Base-by-base conservation (phyloP, 2,329 filamentous ascomycete species). In the Chalaropsis thielavioides region DNA sequence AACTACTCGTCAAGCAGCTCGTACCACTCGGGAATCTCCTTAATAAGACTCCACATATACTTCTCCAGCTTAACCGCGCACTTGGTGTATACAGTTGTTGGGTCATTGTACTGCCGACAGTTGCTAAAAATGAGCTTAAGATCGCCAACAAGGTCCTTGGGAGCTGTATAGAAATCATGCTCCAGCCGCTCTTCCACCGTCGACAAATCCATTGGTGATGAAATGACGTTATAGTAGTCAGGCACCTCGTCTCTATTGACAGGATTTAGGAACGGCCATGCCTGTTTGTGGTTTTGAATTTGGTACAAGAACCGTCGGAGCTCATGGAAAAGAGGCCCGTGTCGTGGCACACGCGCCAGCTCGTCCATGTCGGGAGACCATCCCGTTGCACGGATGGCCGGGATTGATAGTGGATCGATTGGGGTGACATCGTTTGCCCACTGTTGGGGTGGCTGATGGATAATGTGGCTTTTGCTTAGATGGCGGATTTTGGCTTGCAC, bases 331-430 rank as follows among this genome's bases (percentile, higher is more conserved):
- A 96, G 95, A 58, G 94, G 94, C 0, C 94, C 94, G 72, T 96
- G 92, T 43, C 94, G 90, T 35, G 94, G 92, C 73, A 96, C 91
- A 43, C 94, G 89, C 1, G 94, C 91, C 24, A 99, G 81, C 73
- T 95, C 91, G 76, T 99, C 94, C 94, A 99, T 99, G 72, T 95
- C 92, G 0, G 90, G 89, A 0, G 90, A 95, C 94, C 94, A 99
- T 68, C 94, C 92, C 0, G 90, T 94, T 59, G 86, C 89, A 71
- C 87, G 90, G 75, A 99, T 96, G 15, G 92, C 92, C 19, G 88
- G 83, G 69, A 97, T 92, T 24, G 83, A 83, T 68, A 96, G 81
- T 0, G 94, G 90, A 72, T 99, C 89, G 72, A 97, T 95, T 63
- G 85, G 78, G 40, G 79, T 79, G 10, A 83, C 85, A 27, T 86